phyloP scores from a whole-genome alignment of 352 stramenopile species.

The Thalassiosira sp. region DNA sequence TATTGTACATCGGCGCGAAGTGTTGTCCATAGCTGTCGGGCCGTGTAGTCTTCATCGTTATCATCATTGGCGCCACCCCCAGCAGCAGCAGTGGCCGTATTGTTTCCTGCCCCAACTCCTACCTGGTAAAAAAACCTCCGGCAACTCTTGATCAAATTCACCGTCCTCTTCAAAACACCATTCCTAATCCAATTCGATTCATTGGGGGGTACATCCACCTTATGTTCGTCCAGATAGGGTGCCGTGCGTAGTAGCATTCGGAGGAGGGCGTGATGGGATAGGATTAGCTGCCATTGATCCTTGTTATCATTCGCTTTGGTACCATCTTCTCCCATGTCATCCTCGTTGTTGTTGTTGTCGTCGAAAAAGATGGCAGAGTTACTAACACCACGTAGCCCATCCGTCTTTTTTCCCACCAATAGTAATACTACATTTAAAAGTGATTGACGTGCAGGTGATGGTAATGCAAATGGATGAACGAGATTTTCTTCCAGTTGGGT shows the following conservation, averaged over 20 bases:
- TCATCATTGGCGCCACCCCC: too few species aligned
- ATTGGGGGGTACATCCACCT: conserved; percentile 49
- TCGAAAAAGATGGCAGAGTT: conserved; percentile 61
- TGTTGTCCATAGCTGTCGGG: conserved; percentile 67
- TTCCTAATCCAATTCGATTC: conserved; percentile 56
- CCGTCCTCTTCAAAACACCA: conserved; percentile 66
- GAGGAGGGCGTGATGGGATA: conserved; percentile 69
- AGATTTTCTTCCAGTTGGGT: conserved; percentile 54
- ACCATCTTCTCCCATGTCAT: not conserved
- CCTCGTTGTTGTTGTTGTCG: conserved; percentile 18
- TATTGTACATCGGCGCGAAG: conserved; percentile 70
- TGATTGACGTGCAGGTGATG: conserved; percentile 64
- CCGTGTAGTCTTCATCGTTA: conserved; percentile 51
- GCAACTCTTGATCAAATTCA: conserved; percentile 69
- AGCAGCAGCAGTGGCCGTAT: too few species aligned
- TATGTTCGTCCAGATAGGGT: conserved; percentile 79
- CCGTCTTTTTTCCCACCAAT: conserved; percentile 71
- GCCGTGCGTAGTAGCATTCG: conserved; percentile 73
- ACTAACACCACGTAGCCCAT: conserved; percentile 60
- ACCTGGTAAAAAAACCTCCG: conserved; percentile 80
- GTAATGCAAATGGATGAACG: conserved; percentile 64
- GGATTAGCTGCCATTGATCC: conserved; percentile 55
- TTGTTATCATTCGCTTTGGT: too few species aligned
- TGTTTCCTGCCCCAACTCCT: conserved; percentile 19
- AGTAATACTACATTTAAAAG: conserved; percentile 64